phyloP scores from a whole-genome alignment of 345 rosid species.

The Psidium guajava region DNA sequence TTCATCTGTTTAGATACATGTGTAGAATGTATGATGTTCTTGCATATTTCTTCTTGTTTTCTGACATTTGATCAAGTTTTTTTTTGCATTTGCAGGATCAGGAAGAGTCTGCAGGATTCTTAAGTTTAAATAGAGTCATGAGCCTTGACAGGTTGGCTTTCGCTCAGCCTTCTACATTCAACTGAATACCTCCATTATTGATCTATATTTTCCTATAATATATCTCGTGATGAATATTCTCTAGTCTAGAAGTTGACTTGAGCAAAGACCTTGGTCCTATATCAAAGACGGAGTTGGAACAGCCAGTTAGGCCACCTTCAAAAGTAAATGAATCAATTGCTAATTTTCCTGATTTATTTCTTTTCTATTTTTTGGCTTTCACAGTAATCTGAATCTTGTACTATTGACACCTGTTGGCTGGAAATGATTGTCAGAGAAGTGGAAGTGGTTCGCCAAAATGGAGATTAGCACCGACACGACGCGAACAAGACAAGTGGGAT shows the following conservation, averaged over 20 bases:
- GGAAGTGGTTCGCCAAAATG: conserved; percentile 27
- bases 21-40: background rate
- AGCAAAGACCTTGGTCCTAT: conserved; percentile 59
- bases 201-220: background rate
- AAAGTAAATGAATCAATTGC: conserved; percentile 19
- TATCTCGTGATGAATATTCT: background rate
- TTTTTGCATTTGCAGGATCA: conserved; percentile 11
- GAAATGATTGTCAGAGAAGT: conserved; percentile 12
- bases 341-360: background rate
- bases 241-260: conserved; percentile 73
- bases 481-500: conserved; percentile 92
- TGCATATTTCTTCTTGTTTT: background rate
- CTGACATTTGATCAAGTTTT: background rate
- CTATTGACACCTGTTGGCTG: background rate
- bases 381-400: background rate
- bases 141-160: conserved; percentile 64
- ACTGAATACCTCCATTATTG: background rate
- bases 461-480: conserved; percentile 68
- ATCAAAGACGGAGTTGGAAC: conserved; percentile 17
- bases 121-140: conserved; percentile 80
- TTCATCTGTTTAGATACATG: background rate
- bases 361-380: background rate
- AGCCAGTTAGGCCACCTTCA: conserved; percentile 15
- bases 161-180: background rate
- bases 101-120: conserved; percentile 72